Conservation (phyloP, 129 eudicot genomes). For the Pseudognaphalium luteoalbum region DNA sequence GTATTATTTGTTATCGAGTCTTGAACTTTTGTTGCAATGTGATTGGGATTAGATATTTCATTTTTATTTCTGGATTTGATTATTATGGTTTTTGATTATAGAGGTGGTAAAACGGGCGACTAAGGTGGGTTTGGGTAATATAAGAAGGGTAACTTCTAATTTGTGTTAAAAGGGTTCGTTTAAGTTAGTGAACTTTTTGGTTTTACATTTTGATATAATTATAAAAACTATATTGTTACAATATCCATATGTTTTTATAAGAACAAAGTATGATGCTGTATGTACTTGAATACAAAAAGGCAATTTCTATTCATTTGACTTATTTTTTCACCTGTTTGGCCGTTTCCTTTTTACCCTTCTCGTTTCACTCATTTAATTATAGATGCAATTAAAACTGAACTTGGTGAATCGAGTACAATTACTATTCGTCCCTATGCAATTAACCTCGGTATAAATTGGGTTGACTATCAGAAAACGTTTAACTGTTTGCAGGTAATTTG, state of each 20-base stretch:
- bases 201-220: too few relatives aligned
- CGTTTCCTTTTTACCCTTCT: background rate
- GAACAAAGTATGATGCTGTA: background rate
- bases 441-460: too few relatives aligned
- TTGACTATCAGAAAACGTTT: background rate
- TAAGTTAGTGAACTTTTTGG: background rate
- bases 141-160: background rate
- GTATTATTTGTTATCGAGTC: slow-evolving; percentile 8
- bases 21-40: background rate
- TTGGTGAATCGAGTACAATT: background rate
- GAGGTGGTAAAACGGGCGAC: background rate
- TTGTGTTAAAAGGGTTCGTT: too few relatives aligned
- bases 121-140: background rate
- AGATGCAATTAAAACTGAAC: background rate
- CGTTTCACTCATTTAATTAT: background rate
- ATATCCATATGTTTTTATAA: background rate
- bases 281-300: background rate
- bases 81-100: background rate
- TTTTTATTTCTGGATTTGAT: background rate
- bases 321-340: background rate
- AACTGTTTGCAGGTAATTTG: slow-evolving; percentile 60
- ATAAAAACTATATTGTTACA: background rate
- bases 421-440: background rate
- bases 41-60: background rate
- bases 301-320: background rate